Evolutionary conservation across 768 basidiomycete genomes (phyloP).

Genomic region (Chlorophyllum brunneum): DNA sequence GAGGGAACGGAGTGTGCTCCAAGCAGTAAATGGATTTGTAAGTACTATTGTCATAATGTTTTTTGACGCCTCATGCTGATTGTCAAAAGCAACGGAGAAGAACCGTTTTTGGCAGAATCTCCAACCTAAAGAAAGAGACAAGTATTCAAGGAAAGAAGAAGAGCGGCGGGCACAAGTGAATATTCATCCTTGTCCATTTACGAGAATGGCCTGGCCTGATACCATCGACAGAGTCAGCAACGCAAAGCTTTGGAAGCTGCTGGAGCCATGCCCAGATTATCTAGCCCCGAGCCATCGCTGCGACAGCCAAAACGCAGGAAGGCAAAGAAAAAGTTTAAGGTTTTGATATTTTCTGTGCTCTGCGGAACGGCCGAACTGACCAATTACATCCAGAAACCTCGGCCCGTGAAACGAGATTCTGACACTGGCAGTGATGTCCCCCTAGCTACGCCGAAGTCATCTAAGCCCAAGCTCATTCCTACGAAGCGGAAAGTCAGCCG

Average conservation of each 20-base stretch:
- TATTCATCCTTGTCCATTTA: not conserved
- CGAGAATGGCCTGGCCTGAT: not conserved
- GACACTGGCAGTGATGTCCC: constrained; percentile 12
- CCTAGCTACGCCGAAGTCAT: not conserved
- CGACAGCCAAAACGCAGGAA: not conserved
- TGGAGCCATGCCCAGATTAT: not conserved
- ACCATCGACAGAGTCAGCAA: not conserved
- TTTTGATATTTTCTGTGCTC: not conserved
- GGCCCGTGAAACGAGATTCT: not conserved
- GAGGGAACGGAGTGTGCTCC: constrained; percentile 44
- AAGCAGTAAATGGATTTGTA: constrained; percentile 56
- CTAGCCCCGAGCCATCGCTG: not conserved
- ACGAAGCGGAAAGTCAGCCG: not conserved
- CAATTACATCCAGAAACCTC: not conserved
- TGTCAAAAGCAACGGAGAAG: constrained; percentile 33
- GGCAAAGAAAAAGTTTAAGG: constrained; percentile 3
- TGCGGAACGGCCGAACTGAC: too few relatives aligned
- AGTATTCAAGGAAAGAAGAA: constrained; percentile 13
- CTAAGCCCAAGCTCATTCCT: not conserved
- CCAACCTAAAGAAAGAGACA: constrained; percentile 17
- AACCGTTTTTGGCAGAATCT: constrained; percentile 29
- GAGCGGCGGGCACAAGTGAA: constrained; percentile 14
- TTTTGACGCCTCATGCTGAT: not conserved
- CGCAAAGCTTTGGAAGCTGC: constrained; percentile 6
- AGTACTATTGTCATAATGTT: constrained; percentile 11